Percentiles rank a stretch among this genome's conserved stretches.
Evolutionary conservation across 2,329 filamentous ascomycete species (phyloP).

Genomic region (Amauroascus verrucosus): DNA sequence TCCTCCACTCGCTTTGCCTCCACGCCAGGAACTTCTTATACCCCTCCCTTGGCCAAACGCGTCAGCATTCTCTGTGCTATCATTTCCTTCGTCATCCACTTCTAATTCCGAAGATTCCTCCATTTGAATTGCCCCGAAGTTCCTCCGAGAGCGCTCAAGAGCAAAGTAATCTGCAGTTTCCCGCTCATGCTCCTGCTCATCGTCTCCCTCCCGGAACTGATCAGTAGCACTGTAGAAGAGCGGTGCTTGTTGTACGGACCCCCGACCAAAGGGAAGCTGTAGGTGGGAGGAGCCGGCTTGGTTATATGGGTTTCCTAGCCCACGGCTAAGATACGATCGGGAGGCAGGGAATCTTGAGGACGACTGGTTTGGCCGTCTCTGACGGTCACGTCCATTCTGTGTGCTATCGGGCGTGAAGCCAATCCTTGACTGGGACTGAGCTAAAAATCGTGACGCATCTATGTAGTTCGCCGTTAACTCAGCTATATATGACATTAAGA

Average conservation of each 20-base stretch:
- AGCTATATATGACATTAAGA: neutral
- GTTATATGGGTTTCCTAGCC: constrained; percentile 62
- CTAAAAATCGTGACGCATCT: constrained; percentile 96
- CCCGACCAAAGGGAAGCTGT: constrained; percentile 67
- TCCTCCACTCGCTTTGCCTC: constrained; percentile 33
- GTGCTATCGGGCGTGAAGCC: constrained; percentile 55
- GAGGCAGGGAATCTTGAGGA: constrained; percentile 42
- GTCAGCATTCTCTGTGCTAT: constrained; percentile 44
- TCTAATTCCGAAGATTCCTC: constrained; percentile 80
- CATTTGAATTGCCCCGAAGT: constrained; percentile 73
- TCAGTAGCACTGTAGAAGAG: constrained; percentile 90
- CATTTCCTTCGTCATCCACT: constrained; percentile 45
- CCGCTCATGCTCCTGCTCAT: constrained; percentile 78
- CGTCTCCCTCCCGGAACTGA: constrained; percentile 85
- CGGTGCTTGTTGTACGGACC: constrained; percentile 62
- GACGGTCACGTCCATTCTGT: constrained; percentile 41
- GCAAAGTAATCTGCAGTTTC: constrained; percentile 93
- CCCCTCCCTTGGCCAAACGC: constrained; percentile 39
- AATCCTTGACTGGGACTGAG: constrained; percentile 88
- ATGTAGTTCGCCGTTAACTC: constrained; percentile 13
- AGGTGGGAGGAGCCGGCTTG: constrained; percentile 61
- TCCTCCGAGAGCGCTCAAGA: constrained; percentile 75
- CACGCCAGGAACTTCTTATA: constrained; percentile 49
- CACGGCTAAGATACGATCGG: constrained; percentile 42
- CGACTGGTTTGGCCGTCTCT: constrained; percentile 35